Evolutionary conservation across 2,329 filamentous ascomycete species (phyloP), one percentile per base, ranked within the genome.

Genomic region (Phoma herbarum): DNA sequence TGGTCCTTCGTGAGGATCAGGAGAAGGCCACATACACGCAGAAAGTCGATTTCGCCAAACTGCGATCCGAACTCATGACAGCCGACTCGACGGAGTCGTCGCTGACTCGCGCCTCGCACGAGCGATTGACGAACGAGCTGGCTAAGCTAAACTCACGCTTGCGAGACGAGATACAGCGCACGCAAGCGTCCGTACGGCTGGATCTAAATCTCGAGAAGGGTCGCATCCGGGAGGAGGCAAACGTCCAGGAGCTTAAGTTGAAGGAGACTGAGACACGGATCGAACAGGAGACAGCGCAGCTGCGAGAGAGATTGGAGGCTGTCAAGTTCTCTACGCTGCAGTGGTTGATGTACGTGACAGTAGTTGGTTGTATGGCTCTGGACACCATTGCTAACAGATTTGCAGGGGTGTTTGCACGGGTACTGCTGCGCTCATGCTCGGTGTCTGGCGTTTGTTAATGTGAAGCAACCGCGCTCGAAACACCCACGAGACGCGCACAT

Each of bases 191-290:
- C 62, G 93, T 98, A 35, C 85, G 94, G 60, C 81, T 99, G 44
- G 95, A 99, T 78, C 81, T 99, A 61, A 99, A 98, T 78, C 81
- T 99, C 44, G 95, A 99, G 75, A 99, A 99, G 81, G 95, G 95
- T 14, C 86, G 95, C 62, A 99, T 98, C 67, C 84, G 95, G 62
- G 95, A 99, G 80, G 95, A 99, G 82, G 93, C 93, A 18, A 96
- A 97, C 66, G 90, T 91, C 57, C 95, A 98, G 81, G 95, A 99
- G 79, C 87, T 99, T 79, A 96, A 97, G 82, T 92, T 99, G 72
- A 97, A 97, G 82, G 95, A 99, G 85, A 98, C 95, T 12, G 95
- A 99, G 82, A 97, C 93, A 57, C 89, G 96, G 79, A 98, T 99
- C 72, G 95, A 99, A 82, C 94, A 98, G 80, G 95, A 98, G 82